A percentile compares a stretch with the other conserved stretches of the same genome.
Evolutionary conservation across 352 stramenopile genomes (phyloP).

Genomic region (Pythium brassicae): DNA sequence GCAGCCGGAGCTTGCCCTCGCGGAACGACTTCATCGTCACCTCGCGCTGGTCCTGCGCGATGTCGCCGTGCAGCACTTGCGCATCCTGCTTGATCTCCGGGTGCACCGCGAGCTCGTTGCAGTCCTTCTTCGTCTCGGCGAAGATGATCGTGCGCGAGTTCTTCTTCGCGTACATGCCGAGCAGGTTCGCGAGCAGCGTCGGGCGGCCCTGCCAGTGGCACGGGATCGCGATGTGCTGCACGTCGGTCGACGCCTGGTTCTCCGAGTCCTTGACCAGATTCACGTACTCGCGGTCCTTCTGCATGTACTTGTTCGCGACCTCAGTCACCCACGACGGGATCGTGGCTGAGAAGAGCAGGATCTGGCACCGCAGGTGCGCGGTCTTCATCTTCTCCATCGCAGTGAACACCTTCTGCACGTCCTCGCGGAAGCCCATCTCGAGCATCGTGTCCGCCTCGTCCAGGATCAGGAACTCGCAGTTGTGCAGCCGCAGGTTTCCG

Average conservation of each 20-base stretch:
- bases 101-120: constrained; percentile 90
- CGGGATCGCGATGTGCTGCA: constrained; percentile 92
- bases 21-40: constrained; percentile 97
- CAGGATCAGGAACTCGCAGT: constrained; percentile 90
- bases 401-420: constrained; percentile 92
- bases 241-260: constrained; percentile 85
- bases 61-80: constrained; percentile 96
- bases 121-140: constrained; percentile 93
- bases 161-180: constrained; percentile 84
- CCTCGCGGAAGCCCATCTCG: constrained; percentile 95
- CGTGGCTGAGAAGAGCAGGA: constrained; percentile 92
- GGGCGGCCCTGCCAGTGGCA: constrained; percentile 89
- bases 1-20: constrained; percentile 90
- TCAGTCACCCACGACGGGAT: constrained; percentile 92
- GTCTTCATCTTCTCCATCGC: constrained; percentile 74
- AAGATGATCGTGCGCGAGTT: constrained; percentile 93
- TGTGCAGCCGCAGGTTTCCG: constrained; percentile 84
- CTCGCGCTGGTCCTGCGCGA: constrained; percentile 96
- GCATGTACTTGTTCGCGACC: constrained; percentile 90
- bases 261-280: constrained; percentile 91
- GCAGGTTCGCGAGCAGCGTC: constrained; percentile 66
- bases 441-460: constrained; percentile 96
- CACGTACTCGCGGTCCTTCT: constrained; percentile 82
- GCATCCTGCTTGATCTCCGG: constrained; percentile 83
- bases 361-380: constrained; percentile 61